Evolutionary conservation across 2,329 filamentous ascomycete species (phyloP).

Genomic region (Colletotrichum spinosum): DNA sequence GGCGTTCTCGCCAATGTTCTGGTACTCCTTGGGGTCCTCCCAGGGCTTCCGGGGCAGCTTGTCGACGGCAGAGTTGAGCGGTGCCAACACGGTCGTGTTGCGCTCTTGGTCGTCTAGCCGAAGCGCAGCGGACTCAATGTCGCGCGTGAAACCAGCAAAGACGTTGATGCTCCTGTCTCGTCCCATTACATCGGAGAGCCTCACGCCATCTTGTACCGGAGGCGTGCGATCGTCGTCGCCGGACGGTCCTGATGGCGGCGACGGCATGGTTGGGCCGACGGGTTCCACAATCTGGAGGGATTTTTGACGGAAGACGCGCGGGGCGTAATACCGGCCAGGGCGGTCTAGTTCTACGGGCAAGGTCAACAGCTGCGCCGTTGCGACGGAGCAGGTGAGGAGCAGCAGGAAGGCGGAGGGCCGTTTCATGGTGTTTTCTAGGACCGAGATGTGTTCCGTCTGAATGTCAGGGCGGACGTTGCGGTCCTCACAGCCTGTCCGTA

Average conservation of each 20-base stretch:
- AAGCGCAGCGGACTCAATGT: slow-evolving; percentile 74
- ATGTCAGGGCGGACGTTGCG: background rate
- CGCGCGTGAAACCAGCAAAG: slow-evolving; percentile 84
- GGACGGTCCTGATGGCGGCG: slow-evolving; percentile 39
- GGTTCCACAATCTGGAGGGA: slow-evolving; percentile 29
- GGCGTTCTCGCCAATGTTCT: slow-evolving; percentile 72
- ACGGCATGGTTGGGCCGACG: slow-evolving; percentile 43
- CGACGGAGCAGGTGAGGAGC: slow-evolving; percentile 27
- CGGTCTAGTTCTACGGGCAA: slow-evolving; percentile 25
- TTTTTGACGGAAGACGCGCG: slow-evolving; percentile 36
- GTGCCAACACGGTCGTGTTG: slow-evolving; percentile 89
- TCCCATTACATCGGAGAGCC: slow-evolving; percentile 87
- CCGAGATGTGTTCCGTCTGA: slow-evolving; percentile 1
- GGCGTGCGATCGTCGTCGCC: slow-evolving; percentile 42
- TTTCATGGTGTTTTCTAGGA: slow-evolving; percentile 31
- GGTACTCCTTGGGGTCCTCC: slow-evolving; percentile 82
- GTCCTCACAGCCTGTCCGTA: slow-evolving; percentile 5
- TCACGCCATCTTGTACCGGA: slow-evolving; percentile 62
- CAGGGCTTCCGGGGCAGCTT: slow-evolving; percentile 86
- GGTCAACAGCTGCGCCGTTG: slow-evolving; percentile 25
- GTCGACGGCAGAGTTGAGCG: slow-evolving; percentile 85
- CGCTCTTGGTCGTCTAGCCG: slow-evolving; percentile 74
- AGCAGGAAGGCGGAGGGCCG: slow-evolving; percentile 30
- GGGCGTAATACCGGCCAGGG: slow-evolving; percentile 17
- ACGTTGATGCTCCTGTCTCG: slow-evolving; percentile 83